Evolutionary conservation across 1,139 yeast genomes (phyloP).

Genomic region (Meyerozyma guilliermondii): DNA sequence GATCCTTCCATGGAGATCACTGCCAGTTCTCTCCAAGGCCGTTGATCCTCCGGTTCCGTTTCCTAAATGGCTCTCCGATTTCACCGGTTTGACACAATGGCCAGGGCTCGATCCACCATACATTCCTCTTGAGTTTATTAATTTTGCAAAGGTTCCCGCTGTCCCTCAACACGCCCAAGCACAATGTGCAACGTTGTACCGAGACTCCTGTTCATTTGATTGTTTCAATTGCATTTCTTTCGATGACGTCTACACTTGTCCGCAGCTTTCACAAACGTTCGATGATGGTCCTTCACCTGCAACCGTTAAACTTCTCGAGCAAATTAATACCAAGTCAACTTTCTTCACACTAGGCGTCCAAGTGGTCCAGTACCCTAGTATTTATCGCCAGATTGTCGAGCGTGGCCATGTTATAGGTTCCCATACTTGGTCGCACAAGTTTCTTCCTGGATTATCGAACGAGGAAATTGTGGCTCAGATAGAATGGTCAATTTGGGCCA

Average conservation of each 20-base stretch:
- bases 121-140: constrained; percentile 70
- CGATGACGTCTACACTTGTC: constrained; percentile 77
- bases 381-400: constrained; percentile 51
- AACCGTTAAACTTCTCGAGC: constrained; percentile 54
- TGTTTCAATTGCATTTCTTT: constrained; percentile 74
- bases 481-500: constrained; percentile 97
- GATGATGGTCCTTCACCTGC: constrained; percentile 91
- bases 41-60: constrained; percentile 36
- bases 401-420: constrained; percentile 79
- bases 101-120: constrained; percentile 86
- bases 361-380: constrained; percentile 69
- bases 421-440: constrained; percentile 92
- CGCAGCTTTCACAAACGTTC: constrained; percentile 74
- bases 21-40: background rate
- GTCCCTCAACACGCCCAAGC: constrained; percentile 54
- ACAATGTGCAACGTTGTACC: constrained; percentile 44
- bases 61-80: constrained; percentile 72
- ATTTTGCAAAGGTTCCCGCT: constrained; percentile 46
- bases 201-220: constrained; percentile 72
- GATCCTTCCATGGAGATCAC: background rate
- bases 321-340: constrained; percentile 53
- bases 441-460: constrained; percentile 69
- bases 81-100: constrained; percentile 75
- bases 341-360: constrained; percentile 85
- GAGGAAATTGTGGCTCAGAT: constrained; percentile 84